Base-by-base conservation (phyloP, 805 yeast genomes). In the Pichia pseudocactophila region DNA sequence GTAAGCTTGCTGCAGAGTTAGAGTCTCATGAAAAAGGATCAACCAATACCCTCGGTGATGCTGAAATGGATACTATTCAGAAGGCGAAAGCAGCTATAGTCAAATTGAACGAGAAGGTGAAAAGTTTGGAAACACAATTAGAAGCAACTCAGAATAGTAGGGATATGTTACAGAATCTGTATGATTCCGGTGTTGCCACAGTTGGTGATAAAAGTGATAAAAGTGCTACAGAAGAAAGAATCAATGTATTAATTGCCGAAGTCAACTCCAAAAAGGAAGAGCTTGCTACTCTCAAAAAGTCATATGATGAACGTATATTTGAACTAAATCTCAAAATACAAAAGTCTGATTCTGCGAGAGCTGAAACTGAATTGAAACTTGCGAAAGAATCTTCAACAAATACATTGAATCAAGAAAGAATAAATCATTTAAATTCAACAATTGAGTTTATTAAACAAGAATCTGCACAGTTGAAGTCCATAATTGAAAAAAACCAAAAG, bases 1-100 rank as follows among this genome's bases (percentile, higher is more conserved):
- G 97, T 48, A 75, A 74, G 39, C 65, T 90, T 15, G 94, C 90
- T 10, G 68, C 71, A 32, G 76, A 78, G 53, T 64, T 89, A 42
- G 96, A 89, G 55, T 15, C 19, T 8, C 95, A 84, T 50, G 53
- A 54, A 13, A 79, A 75, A 49, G 66, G 69, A 17, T 62, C 64
- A 3, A 77, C 76, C 0, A 66, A 74, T 15, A 70, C 66, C 37
- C 18, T 32, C 7, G 86, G 80, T 48, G 53, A 49, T 30, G 46
- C 42, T 9, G 62, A 59, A 37, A 50, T 39, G 35, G 52, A 50
- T 34, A 57, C 63, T 3, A 36, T 59, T 38, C 52, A 47, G 22
- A 57, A 56, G 27, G 89, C 90, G 0, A 76, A 76, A 47, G 78
- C 77, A 25, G 87, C 88, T 1, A 80, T 83, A 20, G 49, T 73